phyloP scores from a whole-genome alignment of 257 asterid species.

The Nicotiana attenuata region DNA sequence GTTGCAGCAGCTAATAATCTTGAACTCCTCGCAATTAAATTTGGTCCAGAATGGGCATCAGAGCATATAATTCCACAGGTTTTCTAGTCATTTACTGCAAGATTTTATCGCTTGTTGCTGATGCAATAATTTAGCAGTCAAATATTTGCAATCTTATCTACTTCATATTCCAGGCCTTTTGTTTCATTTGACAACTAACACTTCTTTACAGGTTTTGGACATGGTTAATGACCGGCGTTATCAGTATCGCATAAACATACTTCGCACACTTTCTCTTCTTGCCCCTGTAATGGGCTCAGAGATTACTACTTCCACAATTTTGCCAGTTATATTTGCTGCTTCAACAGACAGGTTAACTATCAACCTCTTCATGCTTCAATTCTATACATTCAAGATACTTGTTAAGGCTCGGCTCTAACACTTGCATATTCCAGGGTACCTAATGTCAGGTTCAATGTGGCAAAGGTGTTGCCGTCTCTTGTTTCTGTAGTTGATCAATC shows the following conservation, averaged over 20 bases:
- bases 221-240: constrained; percentile 40
- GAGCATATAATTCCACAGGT: constrained; percentile 85
- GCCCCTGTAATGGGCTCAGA: constrained; percentile 43
- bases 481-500: constrained; percentile 67
- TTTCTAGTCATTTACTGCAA: background rate
- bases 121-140: background rate
- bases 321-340: constrained; percentile 44
- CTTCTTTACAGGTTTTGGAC: constrained; percentile 32
- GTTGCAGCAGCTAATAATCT: constrained; percentile 72
- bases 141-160: background rate
- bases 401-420: background rate
- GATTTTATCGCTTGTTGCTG: background rate
- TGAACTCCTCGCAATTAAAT: constrained; percentile 69
- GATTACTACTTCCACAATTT: constrained; percentile 33
- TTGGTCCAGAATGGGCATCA: constrained; percentile 90
- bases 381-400: background rate
- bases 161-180: background rate
- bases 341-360: constrained; percentile 65
- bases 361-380: constrained; percentile 7
- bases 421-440: constrained; percentile 55
- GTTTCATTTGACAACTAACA: background rate
- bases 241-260: constrained; percentile 46
- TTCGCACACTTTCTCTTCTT: constrained; percentile 39
- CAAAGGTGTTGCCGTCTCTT: constrained; percentile 73
- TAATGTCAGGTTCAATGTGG: constrained; percentile 73